Base-by-base conservation (phyloP, 1,139 yeast genomes). In the Geotrichum candidum region DNA sequence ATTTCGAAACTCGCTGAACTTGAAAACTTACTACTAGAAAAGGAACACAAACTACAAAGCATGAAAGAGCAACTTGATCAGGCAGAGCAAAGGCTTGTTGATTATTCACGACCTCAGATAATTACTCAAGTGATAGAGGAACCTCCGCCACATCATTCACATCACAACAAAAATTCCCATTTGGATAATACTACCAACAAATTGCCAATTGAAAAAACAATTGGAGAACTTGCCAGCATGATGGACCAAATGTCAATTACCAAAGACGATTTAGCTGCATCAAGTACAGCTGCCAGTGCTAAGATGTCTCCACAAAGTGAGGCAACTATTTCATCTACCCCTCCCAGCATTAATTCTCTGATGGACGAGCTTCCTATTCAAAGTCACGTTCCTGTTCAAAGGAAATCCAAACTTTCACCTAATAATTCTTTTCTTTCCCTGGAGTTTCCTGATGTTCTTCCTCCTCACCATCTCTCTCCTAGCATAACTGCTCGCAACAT, bases 21-120 rank as follows among this genome's bases (percentile, higher is more conserved):
- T 27, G 75, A 75, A 54, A 74, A 74, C 58, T 61, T 67, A 53
- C 65, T 74, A 13, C 66, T 68, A 27, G 75, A 72, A 56, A 70
- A 67, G 60, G 76, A 73, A 33, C 69, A 67, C 53, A 71, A 68
- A 62, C 63, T 74, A 27, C 63, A 62, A 13, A 73, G 68, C 23
- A 67, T 73, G 29, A 62, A 68, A 54, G 67, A 60, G 9, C 67
- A 69, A 45, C 65, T 74, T 33, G 74, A 70, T 38, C 65, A 67
- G 38, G 69, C 69, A 51, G 66, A 65, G 54, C 61, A 61, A 59
- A 67, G 63, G 22, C 57, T 62, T 4, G 64, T 54, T 22, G 65
- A 61, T 46, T 29, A 63, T 9, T 51, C 63, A 6, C 60, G 63
- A 23, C 53, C 53, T 25, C n/a, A 31, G 7, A 11, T 45, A 6